Evolutionary conservation across 2,329 filamentous ascomycete genomes (phyloP), one percentile per base, ranked within the genome.

Genomic region (Pseudopyricularia javanii): DNA sequence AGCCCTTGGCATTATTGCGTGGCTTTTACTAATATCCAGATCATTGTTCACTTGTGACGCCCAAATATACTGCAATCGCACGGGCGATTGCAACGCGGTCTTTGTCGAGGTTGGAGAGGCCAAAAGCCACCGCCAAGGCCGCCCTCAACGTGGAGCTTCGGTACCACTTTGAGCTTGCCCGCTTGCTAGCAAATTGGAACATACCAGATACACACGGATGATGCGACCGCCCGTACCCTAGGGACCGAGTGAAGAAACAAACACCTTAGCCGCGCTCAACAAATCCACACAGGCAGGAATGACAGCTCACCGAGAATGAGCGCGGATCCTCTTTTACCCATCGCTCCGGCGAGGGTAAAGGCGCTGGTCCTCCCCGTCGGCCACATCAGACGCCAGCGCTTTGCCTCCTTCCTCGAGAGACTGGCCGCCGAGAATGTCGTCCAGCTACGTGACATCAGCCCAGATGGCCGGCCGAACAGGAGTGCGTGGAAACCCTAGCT

Each of bases 341-440:
- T 91, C 73, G 87, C 91, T 69, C 90, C 90, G 66, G 91, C 90
- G 72, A 86, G 88, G 77, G 82, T 97, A 65, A 87, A 88, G 73
- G 88, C 86, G 57, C 80, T 96, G 61, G 79, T 95, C 55, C 74
- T 97, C 56, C 93, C 93, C 53, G 76, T 95, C 59, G 91, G 91
- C 52, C 85, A 81, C 64, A 93, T 97, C 66, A 91, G 84, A 66
- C 81, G 84, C 56, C 83, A 86, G 52, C 81, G 87, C 55, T 97
- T 96, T 68, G 70, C 83, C 60, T 75, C 78, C 58, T 95, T 95
- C 66, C 78, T 91, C 58, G 79, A 85, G 57, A 80, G 88, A 61
- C 74, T 98, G 56, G 83, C 86, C 64, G 73, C 79, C 58, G 86
- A 95, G 68, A 83, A 86, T 77, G 80, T 91, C 60, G 82, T 96